A percentile compares a stretch with the other conserved stretches of the same genome.
Evolutionary conservation across 129 eudicot species (phyloP).

Genomic region (Ambrosia trifida): DNA sequence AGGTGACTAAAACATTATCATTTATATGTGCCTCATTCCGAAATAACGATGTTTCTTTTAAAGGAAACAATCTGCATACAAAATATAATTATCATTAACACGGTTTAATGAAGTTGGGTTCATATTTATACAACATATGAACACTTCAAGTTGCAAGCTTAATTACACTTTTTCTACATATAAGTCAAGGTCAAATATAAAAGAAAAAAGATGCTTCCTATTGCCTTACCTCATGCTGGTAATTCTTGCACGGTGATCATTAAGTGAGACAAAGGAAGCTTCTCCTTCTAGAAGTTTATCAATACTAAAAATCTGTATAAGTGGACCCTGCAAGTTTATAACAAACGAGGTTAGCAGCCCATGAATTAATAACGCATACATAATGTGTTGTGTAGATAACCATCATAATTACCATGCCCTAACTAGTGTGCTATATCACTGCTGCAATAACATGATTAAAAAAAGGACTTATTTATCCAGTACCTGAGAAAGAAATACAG

Average conservation of each 20-base stretch:
- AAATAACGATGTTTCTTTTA: slow-evolving; percentile 52
- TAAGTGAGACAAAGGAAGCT: slow-evolving; percentile 33
- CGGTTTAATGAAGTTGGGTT: background rate
- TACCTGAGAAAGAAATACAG: slow-evolving; percentile 66
- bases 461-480: background rate
- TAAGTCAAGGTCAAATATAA: background rate
- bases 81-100: background rate
- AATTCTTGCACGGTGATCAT: slow-evolving; percentile 71
- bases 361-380: background rate
- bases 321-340: slow-evolving; percentile 56
- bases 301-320: slow-evolving; percentile 35
- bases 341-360: slow-evolving; percentile 9
- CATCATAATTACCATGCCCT: slow-evolving; percentile 12
- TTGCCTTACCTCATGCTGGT: slow-evolving; percentile 72
- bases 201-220: background rate
- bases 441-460: slow-evolving; percentile 15
- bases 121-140: background rate
- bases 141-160: background rate
- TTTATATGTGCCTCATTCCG: slow-evolving; percentile 45
- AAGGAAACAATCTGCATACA: slow-evolving; percentile 61
- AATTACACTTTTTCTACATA: background rate
- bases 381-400: slow-evolving; percentile 5
- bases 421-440: slow-evolving; percentile 6
- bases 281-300: slow-evolving; percentile 37
- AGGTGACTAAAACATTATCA: slow-evolving; percentile 66